Base-by-base conservation (phyloP, 2,329 filamentous ascomycete species). In the Chaetomiaceae sp. region DNA sequence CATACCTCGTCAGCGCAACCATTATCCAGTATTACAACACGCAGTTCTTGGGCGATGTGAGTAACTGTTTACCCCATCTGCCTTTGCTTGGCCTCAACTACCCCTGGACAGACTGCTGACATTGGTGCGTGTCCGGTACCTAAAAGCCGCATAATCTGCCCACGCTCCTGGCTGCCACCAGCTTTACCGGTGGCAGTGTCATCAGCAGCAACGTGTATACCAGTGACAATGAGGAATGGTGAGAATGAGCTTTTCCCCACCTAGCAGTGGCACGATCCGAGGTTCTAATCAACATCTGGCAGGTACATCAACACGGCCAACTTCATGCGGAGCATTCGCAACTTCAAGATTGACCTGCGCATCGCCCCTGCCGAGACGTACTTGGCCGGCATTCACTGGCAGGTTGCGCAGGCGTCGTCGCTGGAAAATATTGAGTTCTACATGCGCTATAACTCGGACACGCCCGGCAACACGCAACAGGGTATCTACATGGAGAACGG, bases 401-500 rank as follows among this genome's bases (percentile, higher is more conserved):
- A 42, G 9, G 40, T 42, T 5, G 40, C 40, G 16, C 25, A 42
- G 17, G 40, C 9, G 4, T 8, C 40, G 17, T 31, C 25, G 25
- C 40, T 42, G 8, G 16, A 42, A 16, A 42, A 42, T 16, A 31
- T 42, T 14, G 40, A 30, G 25, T 31, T 42, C 25, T 39, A 39
- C 37, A 39, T 39, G 37, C 37, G 37, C 20, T 39, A 39, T 10
- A 19, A 10, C 39, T 42, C 23, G 16, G 23, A 27, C 9, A 14
- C 14, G 37, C 20, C 21, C 40, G 40, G 6, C n/a, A 31, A 19
- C 9, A 31, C 8, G 9, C 25, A 31, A 8, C 25, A 42, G 40
- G 40, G 40, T 6, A 42, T 42, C 25, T 42, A 42, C 40, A 31
- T 31, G 25, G 40, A 42, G 40, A 42, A 42, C 25, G 40, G 40